A percentile compares a stretch with the other conserved stretches of the same genome.
Conservation (phyloP, 768 basidiomycete species). For the Clavulina sp. region DNA sequence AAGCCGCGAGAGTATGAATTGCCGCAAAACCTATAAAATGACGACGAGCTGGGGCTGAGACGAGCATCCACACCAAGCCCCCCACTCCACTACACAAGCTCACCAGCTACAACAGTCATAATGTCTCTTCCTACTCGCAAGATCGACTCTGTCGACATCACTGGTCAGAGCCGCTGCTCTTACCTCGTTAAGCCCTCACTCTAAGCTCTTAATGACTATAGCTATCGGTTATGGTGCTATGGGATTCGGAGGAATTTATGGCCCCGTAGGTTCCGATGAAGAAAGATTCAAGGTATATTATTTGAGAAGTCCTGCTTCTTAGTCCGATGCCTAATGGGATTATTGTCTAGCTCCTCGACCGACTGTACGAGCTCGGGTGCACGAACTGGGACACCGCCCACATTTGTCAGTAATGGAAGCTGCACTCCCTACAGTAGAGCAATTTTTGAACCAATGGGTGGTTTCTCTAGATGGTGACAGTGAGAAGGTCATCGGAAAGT, state of each 20-base stretch:
- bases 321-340: background rate
- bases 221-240: background rate
- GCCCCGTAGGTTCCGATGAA: background rate
- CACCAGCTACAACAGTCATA: background rate
- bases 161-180: background rate
- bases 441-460: too few relatives aligned
- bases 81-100: too few relatives aligned
- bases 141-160: background rate
- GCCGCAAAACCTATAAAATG: too few relatives aligned
- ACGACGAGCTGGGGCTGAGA: too few relatives aligned
- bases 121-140: slow-evolving; percentile 1
- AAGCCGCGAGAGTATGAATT: too few relatives aligned
- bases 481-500: slow-evolving; percentile 29
- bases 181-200: too few relatives aligned
- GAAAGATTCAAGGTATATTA: background rate
- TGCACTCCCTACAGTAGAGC: too few relatives aligned
- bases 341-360: slow-evolving; percentile 22
- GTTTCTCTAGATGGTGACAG: slow-evolving; percentile 21
- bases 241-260: background rate
- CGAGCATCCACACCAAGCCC: too few relatives aligned
- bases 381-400: slow-evolving; percentile 27
- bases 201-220: too few relatives aligned
- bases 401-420: background rate
- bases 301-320: background rate
- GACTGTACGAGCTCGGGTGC: slow-evolving; percentile 25